Evolutionary conservation across 208 protist species (phyloP), one percentile per base, ranked within the genome.

Genomic region (Trypanosoma rangeli): DNA sequence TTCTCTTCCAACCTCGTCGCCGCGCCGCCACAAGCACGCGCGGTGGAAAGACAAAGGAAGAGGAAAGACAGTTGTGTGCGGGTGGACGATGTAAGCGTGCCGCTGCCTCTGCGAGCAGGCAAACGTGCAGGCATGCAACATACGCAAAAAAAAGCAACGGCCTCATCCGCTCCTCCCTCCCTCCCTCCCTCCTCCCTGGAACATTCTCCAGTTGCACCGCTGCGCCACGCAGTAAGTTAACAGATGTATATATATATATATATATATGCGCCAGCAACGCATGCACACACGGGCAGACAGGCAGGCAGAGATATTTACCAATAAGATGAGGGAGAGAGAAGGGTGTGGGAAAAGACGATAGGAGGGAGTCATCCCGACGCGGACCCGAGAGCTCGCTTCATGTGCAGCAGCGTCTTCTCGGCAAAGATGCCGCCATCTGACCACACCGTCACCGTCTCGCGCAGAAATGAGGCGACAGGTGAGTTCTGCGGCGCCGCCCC

Each of bases 391-490:
- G 61, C 57, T 18, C 24, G 42, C 29, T 49, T 59, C 59, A 71
- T 61, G 26, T 31, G 26, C 28, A 7, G 12, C 9, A 76, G 44
- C 16, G 63, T 49, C 18, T 53, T 64, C 24, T 22, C 46, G 12
- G 48, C 29, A 48, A 67, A 59, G 10, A 52, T 8, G 54, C 33
- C 7, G 12, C 54, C 37, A 15, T 18, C 31, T 1, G 61, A 24
- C 62, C 60, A 70, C 42, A 49, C 62, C 12, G 7, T 48, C 16
- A 78, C 42, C 7, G 58, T 71, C 49, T 78, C 49, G 44, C 49
- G 50, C 15, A 76, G 35, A 70, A 66, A 76, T 16, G 28, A 4
- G n/a, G 15, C 15, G 24, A 70, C 62, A 15, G 37, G 18, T 3
- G 73, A 78, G 16, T 59, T 58, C 7, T 31, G 0, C 29, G 39